These are phyloP conservation scores for Pueraria montana DNA, from an alignment of 306 rosid genomes.

Conservation along the genomic window DNA sequence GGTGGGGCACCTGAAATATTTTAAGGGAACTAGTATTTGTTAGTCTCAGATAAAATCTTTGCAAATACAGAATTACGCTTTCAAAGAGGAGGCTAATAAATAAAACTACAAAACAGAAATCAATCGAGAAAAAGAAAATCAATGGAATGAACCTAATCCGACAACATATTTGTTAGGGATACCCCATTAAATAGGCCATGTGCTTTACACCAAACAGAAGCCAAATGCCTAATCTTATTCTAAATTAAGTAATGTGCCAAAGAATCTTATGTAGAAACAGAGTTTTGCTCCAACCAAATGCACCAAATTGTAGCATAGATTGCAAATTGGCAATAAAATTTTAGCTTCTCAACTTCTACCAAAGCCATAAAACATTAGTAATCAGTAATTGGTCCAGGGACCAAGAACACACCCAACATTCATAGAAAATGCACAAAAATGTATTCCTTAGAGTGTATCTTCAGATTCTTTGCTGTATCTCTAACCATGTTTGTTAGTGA, in stretches of 20 bases:
- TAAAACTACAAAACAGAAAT: not conserved
- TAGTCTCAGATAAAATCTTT: not conserved
- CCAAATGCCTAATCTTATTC: not conserved
- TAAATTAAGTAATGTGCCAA: not conserved
- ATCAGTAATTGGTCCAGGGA: slow-evolving; percentile 3
- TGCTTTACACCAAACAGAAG: not conserved
- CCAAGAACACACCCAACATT: not conserved
- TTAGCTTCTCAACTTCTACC: not conserved
- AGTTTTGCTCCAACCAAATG: slow-evolving; percentile 21
- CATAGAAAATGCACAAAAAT: not conserved
- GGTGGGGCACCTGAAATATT: slow-evolving; percentile 5
- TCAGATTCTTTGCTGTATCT: not conserved
- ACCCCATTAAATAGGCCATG: not conserved
- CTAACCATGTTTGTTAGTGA: not conserved
- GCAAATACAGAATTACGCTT: not conserved
- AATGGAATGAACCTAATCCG: not conserved
- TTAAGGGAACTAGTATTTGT: slow-evolving; percentile 3
- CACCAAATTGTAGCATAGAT: not conserved
- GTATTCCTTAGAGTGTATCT: not conserved
- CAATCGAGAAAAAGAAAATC: not conserved
- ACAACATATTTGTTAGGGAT: not conserved
- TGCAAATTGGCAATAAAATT: not conserved
- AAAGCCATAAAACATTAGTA: not conserved
- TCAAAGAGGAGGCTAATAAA: not conserved
- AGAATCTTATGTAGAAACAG: not conserved